Conservation (phyloP, 257 asterid species). For the Leptodermis oblonga region DNA sequence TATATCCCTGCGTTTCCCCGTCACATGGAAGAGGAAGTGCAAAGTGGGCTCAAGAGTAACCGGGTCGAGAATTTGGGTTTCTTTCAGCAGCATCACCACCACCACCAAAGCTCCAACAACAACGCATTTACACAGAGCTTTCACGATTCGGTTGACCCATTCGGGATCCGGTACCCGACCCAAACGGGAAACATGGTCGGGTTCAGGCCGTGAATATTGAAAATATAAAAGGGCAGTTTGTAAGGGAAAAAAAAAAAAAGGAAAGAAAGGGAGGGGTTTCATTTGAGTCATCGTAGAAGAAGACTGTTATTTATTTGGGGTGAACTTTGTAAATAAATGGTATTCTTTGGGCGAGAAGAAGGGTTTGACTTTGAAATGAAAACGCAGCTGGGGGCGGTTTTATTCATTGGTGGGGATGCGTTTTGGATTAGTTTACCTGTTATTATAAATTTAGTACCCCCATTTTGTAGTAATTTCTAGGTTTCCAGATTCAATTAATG, state of each 20-base stretch:
- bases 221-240: constrained; percentile 1
- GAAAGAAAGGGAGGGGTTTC: neutral
- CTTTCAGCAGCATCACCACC: constrained; percentile 18
- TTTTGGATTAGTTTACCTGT: neutral
- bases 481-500: constrained; percentile 1
- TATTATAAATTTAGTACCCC: constrained; percentile 4
- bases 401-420: neutral
- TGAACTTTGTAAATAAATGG: constrained; percentile 28
- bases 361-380: constrained; percentile 3
- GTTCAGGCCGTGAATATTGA: constrained; percentile 38
- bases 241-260: neutral
- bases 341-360: constrained; percentile 33
- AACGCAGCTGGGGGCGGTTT: neutral
- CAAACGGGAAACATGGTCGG: constrained; percentile 34
- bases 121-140: constrained; percentile 22
- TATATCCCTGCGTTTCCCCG: constrained; percentile 28
- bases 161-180: constrained; percentile 45
- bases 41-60: constrained; percentile 33
- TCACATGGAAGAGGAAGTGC: constrained; percentile 44
- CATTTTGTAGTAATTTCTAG: neutral
- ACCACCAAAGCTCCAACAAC: no score
- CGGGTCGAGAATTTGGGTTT: constrained; percentile 36
- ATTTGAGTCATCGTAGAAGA: neutral
- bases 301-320: constrained; percentile 16
- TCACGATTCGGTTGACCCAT: constrained; percentile 40